Conservation (phyloP, 2,329 filamentous ascomycete species). For the Herpotrichia juniperi region DNA sequence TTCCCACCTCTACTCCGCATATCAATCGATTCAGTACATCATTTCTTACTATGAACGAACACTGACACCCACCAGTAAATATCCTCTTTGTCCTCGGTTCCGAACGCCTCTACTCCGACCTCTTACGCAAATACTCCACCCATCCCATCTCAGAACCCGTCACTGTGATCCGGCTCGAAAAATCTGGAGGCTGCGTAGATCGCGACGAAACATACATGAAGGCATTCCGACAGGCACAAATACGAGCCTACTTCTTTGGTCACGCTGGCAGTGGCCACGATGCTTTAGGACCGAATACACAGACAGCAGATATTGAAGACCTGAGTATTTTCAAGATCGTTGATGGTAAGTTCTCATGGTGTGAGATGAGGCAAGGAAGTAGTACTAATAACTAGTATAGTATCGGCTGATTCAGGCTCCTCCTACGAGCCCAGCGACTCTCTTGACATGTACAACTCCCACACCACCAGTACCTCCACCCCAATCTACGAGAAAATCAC, state of each 20-base stretch:
- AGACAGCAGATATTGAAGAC: slow-evolving; percentile 78
- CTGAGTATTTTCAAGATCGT: slow-evolving; percentile 75
- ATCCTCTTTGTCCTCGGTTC: slow-evolving; percentile 83
- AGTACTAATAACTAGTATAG: neutral
- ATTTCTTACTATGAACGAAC: neutral
- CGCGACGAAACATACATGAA: slow-evolving; percentile 78
- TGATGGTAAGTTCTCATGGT: slow-evolving; percentile 56
- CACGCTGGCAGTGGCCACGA: slow-evolving; percentile 59
- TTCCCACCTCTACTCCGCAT: neutral
- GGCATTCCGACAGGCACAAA: slow-evolving; percentile 73
- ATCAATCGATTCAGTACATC: no score
- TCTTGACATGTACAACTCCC: slow-evolving; percentile 50
- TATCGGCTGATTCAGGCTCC: slow-evolving; percentile 8
- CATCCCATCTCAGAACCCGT: slow-evolving; percentile 69
- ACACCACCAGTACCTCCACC: slow-evolving; percentile 28
- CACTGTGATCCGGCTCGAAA: slow-evolving; percentile 77
- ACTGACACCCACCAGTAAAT: slow-evolving; percentile 63
- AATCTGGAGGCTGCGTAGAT: slow-evolving; percentile 83
- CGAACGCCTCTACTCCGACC: slow-evolving; percentile 74
- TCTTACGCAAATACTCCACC: slow-evolving; percentile 70
- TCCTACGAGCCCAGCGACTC: slow-evolving; percentile 52
- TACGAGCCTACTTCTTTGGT: slow-evolving; percentile 95
- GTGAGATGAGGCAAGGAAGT: neutral
- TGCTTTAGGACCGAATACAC: slow-evolving; percentile 83
- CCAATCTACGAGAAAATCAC: slow-evolving; percentile 66